phyloP scores from a whole-genome alignment of 495 filamentous ascomycete genomes.

The Glarea lozoyensis region DNA sequence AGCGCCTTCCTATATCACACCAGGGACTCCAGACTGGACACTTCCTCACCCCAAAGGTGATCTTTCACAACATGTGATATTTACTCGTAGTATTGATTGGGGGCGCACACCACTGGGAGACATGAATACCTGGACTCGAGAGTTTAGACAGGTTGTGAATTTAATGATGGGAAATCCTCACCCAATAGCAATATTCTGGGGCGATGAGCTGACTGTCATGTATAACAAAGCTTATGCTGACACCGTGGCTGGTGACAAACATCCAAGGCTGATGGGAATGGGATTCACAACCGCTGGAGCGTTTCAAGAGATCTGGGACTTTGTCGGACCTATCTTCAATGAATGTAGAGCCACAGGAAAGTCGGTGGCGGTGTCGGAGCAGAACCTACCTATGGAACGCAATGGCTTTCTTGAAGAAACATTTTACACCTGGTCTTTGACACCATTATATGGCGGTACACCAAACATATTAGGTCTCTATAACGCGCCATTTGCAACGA shows the following conservation, averaged over 20 bases:
- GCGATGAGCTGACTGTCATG: slow-evolving; percentile 15
- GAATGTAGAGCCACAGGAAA: slow-evolving; percentile 10
- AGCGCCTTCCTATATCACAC: no score
- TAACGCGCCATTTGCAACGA: slow-evolving; percentile 60
- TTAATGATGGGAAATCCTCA: slow-evolving; percentile 17
- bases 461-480: slow-evolving; percentile 49
- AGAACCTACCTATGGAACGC: slow-evolving; percentile 14
- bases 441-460: slow-evolving; percentile 51
- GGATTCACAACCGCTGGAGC: slow-evolving; percentile 10
- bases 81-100: slow-evolving; percentile 15
- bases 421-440: slow-evolving; percentile 59
- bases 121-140: slow-evolving; percentile 14
- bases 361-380: slow-evolving; percentile 9
- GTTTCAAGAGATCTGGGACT: slow-evolving; percentile 16
- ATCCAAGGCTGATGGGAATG: slow-evolving; percentile 19
- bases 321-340: slow-evolving; percentile 10
- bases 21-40: no score
- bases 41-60: slow-evolving; percentile 9
- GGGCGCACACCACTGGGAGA: slow-evolving; percentile 12
- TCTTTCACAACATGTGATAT: slow-evolving; percentile 11
- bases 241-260: slow-evolving; percentile 14
- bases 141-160: slow-evolving; percentile 14
- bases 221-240: slow-evolving; percentile 20
- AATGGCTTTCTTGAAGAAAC: slow-evolving; percentile 54
- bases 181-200: slow-evolving; percentile 16